Evolutionary conservation across 371 early-diverging fungal species (phyloP).

Genomic region (Mortierella sp.): DNA sequence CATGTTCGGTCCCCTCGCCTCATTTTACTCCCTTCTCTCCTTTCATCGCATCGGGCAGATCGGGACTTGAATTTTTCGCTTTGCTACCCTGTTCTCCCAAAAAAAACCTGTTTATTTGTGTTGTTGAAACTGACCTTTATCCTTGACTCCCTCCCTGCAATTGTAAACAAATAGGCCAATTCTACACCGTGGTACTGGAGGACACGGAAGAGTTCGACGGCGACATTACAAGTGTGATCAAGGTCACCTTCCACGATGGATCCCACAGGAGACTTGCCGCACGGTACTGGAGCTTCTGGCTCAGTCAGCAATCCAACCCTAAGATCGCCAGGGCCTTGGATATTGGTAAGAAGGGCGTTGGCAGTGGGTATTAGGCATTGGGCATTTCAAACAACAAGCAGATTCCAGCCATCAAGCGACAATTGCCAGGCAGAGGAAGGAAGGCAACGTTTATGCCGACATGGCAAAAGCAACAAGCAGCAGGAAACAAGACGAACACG

Average conservation of each 20-base stretch:
- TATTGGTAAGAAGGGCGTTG: conserved; percentile 66
- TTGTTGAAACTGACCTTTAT: not conserved
- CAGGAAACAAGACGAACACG: too few relatives aligned
- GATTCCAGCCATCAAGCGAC: too few relatives aligned
- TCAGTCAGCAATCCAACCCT: conserved; percentile 77
- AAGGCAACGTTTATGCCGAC: too few relatives aligned
- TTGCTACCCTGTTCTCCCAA: not conserved
- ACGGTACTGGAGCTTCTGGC: conserved; percentile 85
- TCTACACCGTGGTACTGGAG: conserved; percentile 64
- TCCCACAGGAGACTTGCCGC: conserved; percentile 77
- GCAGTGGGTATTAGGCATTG: too few relatives aligned
- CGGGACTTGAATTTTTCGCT: not conserved
- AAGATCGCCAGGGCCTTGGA: conserved; percentile 76
- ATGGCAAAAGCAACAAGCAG: too few relatives aligned
- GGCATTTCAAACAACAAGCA: not conserved
- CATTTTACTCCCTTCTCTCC: not conserved
- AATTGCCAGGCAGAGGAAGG: too few relatives aligned
- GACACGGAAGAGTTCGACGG: conserved; percentile 64
- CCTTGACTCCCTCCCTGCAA: not conserved
- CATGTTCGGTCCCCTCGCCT: conserved; percentile 1
- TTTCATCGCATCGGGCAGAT: conserved; percentile 18
- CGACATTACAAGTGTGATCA: conserved; percentile 70
- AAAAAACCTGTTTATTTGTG: conserved; percentile 1
- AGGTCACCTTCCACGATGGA: conserved; percentile 81
- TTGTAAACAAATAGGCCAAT: conserved; percentile 59